phyloP scores from a whole-genome alignment of 805 yeast genomes.

The Hemisphaericaspora nanyangensis region DNA sequence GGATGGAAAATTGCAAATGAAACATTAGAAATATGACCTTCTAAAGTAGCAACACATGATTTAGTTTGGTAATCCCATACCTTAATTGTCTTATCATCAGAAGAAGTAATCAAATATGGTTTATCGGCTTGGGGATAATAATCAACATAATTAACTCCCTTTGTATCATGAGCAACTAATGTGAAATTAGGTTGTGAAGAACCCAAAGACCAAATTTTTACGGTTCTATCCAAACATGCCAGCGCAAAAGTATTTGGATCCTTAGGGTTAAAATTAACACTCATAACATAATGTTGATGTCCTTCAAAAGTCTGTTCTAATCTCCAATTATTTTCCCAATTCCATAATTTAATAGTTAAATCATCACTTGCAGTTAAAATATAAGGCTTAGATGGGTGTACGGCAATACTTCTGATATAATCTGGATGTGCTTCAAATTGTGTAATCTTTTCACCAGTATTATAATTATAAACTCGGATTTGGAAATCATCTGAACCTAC shows the following conservation, averaged over 20 bases:
- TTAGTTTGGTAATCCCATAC: slow-evolving; percentile 98
- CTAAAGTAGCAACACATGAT: slow-evolving; percentile 88
- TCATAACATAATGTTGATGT: slow-evolving; percentile 93
- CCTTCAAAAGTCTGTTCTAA: slow-evolving; percentile 90
- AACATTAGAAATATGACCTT: slow-evolving; percentile 91
- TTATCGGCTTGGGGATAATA: slow-evolving; percentile 97
- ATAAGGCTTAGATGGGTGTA: slow-evolving; percentile 90
- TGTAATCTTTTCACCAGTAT: slow-evolving; percentile 89
- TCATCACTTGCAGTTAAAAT: slow-evolving; percentile 90
- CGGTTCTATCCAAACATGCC: slow-evolving; percentile 93
- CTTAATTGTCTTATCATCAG: slow-evolving; percentile 86
- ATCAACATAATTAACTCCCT: slow-evolving; percentile 94
- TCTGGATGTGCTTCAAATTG: slow-evolving; percentile 99
- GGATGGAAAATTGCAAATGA: slow-evolving; percentile 98
- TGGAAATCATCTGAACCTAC: slow-evolving; percentile 96
- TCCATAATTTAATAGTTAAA: slow-evolving; percentile 88
- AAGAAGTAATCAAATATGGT: slow-evolving; percentile 88
- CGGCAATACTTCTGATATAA: slow-evolving; percentile 88
- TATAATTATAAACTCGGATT: slow-evolving; percentile 88
- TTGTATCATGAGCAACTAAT: slow-evolving; percentile 81
- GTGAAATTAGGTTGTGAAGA: slow-evolving; percentile 88
- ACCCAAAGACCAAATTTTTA: slow-evolving; percentile 94
- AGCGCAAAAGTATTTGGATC: slow-evolving; percentile 97
- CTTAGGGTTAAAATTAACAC: slow-evolving; percentile 92
- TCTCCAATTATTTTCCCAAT: slow-evolving; percentile 95